Percentiles rank a stretch among this genome's conserved stretches.
Evolutionary conservation across 2,329 filamentous ascomycete species (phyloP).

Genomic region (Ophiostoma sp.): DNA sequence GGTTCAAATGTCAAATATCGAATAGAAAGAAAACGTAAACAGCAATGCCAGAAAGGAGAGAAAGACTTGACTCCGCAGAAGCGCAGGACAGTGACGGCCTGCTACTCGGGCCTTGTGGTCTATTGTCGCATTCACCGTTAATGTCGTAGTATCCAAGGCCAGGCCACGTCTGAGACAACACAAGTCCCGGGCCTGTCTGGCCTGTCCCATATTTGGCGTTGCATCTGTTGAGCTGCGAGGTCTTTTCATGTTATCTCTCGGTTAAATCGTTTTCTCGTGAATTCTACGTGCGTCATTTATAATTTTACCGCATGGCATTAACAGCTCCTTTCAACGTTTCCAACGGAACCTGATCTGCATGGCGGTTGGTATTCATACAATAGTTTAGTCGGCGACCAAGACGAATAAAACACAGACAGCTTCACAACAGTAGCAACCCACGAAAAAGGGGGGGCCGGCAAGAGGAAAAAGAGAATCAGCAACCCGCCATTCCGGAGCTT

Average conservation of each 20-base stretch:
- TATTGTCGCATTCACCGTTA: slow-evolving; percentile 2
- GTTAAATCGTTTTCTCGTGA: neutral
- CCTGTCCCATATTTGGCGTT: neutral
- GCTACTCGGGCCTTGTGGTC: neutral
- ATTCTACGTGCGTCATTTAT: neutral
- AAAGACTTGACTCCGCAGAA: neutral
- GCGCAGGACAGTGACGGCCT: neutral
- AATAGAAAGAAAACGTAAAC: neutral
- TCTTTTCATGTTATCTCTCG: neutral
- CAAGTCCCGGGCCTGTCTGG: neutral
- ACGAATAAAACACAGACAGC: neutral
- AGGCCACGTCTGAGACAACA: slow-evolving; percentile 2
- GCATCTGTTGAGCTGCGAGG: slow-evolving; percentile 11
- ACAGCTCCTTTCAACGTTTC: neutral
- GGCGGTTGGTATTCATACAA: neutral
- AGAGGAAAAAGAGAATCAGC: neutral
- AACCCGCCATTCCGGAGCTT: neutral
- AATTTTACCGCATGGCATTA: neutral
- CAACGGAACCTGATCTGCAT: neutral
- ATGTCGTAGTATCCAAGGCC: neutral
- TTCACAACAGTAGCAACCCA: neutral
- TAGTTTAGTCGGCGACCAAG: neutral
- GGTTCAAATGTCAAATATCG: neutral
- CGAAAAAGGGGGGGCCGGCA: neutral
- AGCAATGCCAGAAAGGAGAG: neutral